A percentile compares a stretch with the other conserved stretches of the same genome.
These are phyloP conservation scores for Cladochytrium replicatum DNA, from an alignment of 192 early-diverging fungal species.

Conservation along the genomic window DNA sequence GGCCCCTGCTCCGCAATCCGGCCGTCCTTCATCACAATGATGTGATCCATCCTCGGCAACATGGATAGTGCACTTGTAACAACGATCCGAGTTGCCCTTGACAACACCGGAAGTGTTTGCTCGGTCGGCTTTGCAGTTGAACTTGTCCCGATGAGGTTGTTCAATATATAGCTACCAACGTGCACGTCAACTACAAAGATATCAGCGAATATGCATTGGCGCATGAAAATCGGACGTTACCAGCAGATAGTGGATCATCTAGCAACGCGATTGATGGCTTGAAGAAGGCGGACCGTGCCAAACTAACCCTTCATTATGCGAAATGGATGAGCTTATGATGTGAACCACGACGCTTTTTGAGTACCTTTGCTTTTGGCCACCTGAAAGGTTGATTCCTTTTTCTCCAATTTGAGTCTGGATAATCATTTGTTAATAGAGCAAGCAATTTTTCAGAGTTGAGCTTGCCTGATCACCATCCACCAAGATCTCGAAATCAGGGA, in stretches of 20 bases:
- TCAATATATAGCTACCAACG: conserved; percentile 17
- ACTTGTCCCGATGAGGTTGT: conserved; percentile 13
- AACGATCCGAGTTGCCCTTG: conserved; percentile 15
- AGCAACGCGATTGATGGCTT: conserved; percentile 53
- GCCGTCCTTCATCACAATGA: conserved; percentile 24
- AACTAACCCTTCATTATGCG: conserved; percentile 43
- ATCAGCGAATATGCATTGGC: conserved; percentile 29
- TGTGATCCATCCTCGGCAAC: conserved; percentile 15
- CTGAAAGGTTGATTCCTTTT: conserved; percentile 31
- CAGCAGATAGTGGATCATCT: conserved; percentile 81
- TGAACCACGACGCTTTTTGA: not conserved
- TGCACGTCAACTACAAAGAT: conserved; percentile 42
- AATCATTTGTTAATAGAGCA: too few relatives aligned
- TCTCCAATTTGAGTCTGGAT: conserved; percentile 46
- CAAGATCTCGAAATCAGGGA: conserved; percentile 58
- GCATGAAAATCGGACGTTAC: conserved; percentile 40
- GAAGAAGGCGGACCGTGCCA: conserved; percentile 41
- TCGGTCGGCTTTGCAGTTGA: conserved; percentile 29
- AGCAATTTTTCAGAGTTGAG: conserved; percentile 28
- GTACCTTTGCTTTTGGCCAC: conserved; percentile 76
- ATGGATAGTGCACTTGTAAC: conserved; percentile 26
- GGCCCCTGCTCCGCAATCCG: conserved; percentile 26
- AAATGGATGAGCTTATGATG: conserved; percentile 8
- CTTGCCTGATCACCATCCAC: conserved; percentile 53
- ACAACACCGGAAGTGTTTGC: conserved; percentile 2